Conservation (phyloP, 768 basidiomycete genomes). For the Termitomyces titanicus region DNA sequence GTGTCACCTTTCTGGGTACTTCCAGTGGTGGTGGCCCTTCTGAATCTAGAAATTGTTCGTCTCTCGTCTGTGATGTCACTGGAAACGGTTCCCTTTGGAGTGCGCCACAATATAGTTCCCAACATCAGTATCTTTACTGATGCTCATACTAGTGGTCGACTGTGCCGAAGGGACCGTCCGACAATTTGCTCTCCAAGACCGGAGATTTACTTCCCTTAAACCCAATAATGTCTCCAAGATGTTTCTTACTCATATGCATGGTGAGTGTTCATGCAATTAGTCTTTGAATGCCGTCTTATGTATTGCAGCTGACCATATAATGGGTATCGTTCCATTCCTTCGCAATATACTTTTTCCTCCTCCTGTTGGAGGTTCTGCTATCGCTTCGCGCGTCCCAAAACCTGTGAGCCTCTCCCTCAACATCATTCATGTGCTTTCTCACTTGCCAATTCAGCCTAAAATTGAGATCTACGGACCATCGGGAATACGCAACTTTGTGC, state of each 20-base stretch:
- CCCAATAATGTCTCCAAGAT: conserved; percentile 56
- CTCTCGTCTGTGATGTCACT: conserved; percentile 57
- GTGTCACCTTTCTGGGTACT: conserved; percentile 72
- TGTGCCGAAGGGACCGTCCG: conserved; percentile 79
- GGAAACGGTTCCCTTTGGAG: conserved; percentile 65
- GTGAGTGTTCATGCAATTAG: conserved; percentile 30
- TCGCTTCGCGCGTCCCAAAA: conserved; percentile 8
- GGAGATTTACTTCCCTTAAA: conserved; percentile 30
- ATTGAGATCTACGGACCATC: conserved; percentile 79
- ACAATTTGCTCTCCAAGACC: conserved; percentile 60
- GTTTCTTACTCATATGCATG: conserved; percentile 86
- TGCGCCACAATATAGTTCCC: conserved; percentile 27
- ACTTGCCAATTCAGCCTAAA: conserved; percentile 36
- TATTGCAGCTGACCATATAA: conserved; percentile 61
- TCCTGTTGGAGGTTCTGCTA: conserved; percentile 17
- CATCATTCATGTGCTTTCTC: conserved; percentile 4
- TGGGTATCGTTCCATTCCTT: conserved; percentile 69
- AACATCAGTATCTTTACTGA: background rate
- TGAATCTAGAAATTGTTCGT: conserved; percentile 71
- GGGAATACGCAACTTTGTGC: conserved; percentile 72
- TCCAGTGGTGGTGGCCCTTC: conserved; percentile 76
- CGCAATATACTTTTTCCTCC: conserved; percentile 54
- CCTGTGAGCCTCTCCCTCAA: conserved; percentile 10
- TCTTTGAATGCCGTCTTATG: background rate
- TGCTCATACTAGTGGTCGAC: conserved; percentile 55